These are phyloP conservation scores for Paecilomyces formosus DNA, from an alignment of 2,329 filamentous ascomycete genomes.

Conservation along the genomic window DNA sequence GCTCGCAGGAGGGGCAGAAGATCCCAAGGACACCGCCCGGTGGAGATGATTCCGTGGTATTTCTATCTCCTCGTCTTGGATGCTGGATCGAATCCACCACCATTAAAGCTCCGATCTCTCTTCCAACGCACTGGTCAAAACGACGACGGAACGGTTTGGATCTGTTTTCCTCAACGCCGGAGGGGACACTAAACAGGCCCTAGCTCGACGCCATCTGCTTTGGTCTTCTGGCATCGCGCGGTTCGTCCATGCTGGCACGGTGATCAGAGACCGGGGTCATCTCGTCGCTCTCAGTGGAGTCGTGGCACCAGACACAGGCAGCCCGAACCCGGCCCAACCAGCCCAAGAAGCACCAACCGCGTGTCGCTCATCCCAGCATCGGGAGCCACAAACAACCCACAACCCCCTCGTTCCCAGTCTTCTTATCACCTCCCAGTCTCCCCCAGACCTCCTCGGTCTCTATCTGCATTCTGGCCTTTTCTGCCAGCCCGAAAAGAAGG, in stretches of 20 bases:
- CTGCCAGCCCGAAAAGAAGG: background rate
- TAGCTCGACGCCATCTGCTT: background rate
- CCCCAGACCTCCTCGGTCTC: constrained; percentile 16
- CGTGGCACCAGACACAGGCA: constrained; percentile 34
- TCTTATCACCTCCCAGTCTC: constrained; percentile 22
- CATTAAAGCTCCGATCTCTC: background rate
- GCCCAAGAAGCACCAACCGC: constrained; percentile 14
- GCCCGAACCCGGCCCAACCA: constrained; percentile 32
- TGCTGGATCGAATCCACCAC: background rate
- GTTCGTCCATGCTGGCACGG: background rate
- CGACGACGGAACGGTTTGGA: background rate
- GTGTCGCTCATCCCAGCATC: constrained; percentile 7
- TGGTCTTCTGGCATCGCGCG: background rate
- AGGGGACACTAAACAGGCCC: background rate
- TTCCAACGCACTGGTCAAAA: background rate
- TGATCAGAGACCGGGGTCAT: constrained; percentile 5
- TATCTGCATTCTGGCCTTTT: constrained; percentile 16
- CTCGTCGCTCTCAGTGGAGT: constrained; percentile 20
- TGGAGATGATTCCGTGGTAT: background rate
- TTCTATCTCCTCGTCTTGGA: background rate
- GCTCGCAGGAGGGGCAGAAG: background rate
- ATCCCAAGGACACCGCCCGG: background rate
- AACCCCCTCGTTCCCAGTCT: constrained; percentile 15
- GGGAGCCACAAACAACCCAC: constrained; percentile 9
- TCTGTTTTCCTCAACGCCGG: background rate